Base-by-base conservation (phyloP, 2,329 filamentous ascomycete species). In the Bipolaris bicolor region DNA sequence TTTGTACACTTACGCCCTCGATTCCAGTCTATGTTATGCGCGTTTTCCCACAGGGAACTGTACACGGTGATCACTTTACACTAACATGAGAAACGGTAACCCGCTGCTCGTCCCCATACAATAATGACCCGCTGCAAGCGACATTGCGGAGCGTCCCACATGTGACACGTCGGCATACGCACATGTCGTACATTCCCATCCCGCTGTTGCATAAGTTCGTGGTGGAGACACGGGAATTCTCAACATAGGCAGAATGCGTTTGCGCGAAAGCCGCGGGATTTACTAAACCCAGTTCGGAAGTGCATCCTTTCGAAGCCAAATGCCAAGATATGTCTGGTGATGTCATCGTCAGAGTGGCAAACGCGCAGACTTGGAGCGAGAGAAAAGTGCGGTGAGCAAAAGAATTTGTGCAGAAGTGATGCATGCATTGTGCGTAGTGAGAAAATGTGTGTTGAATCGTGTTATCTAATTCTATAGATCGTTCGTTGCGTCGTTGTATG, bases 401-500 rank as follows among this genome's bases (percentile, higher is more conserved):
- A 16, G 29, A 5, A 10, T 13, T 4, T 18, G 15, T 31, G 13
- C 13, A 5, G 5, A 49, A 39, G 20, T 5, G 34, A 39, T 24
- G 33, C 46, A 29, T n/a, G 34, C 4, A 49, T 39, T 24, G 15
- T 49, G 24, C 9, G 22, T 22, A 39, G 37, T 49, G n/a, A 2
- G 9, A 39, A n/a, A 18, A 39, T n/a, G 29, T 11, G 29, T 31
- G 29, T 31, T 31, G 16, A 37, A 1, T 39, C 46, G 5, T 18
- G 16, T 49, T 39, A 16, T 41, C 49, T 34, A 44, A 34, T 1
- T 34, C 16, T 11, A 31, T 44, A 31, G 13, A n/a, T 52, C 54
- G 29, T 48, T 52, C 54, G 43, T 53, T 41, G 54, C 54, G 40
- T 47, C 49, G n/a, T 13, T 29, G 16, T 29, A 37, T 5, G 29